A percentile compares a stretch with the other conserved stretches of the same genome.
These are phyloP conservation scores for Boletus semigastroideus DNA, from an alignment of 1,284 basidiomycete genomes.

Conservation along the genomic window DNA sequence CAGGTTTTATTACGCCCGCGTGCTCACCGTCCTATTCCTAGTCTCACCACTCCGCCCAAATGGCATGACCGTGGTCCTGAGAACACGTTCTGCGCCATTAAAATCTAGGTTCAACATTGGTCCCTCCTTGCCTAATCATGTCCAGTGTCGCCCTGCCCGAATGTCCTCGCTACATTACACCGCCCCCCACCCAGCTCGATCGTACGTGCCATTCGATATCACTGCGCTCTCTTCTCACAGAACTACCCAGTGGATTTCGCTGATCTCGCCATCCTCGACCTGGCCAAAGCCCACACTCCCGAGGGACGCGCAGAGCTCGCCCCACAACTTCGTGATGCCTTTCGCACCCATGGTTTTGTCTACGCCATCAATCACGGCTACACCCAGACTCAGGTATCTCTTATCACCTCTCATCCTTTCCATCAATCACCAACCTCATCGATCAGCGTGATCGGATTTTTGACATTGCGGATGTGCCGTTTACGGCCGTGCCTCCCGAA, in stretches of 20 bases:
- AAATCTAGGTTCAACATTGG: not conserved
- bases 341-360: slow-evolving; percentile 59
- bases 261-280: slow-evolving; percentile 62
- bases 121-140: slow-evolving; percentile 10
- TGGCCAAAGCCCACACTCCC: slow-evolving; percentile 49
- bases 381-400: slow-evolving; percentile 42
- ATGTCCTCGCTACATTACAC: slow-evolving; percentile 19
- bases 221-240: not conserved
- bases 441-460: slow-evolving; percentile 42
- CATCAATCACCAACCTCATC: slow-evolving; percentile 58
- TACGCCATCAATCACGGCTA: slow-evolving; percentile 59
- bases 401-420: slow-evolving; percentile 37
- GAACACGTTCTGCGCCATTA: not conserved
- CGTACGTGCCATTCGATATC: slow-evolving; percentile 8
- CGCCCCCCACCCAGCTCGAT: slow-evolving; percentile 18
- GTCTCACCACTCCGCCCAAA: not conserved
- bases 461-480: slow-evolving; percentile 50
- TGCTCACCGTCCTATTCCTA: not conserved
- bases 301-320: slow-evolving; percentile 57
- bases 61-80: not conserved
- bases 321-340: slow-evolving; percentile 52
- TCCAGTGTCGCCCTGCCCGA: slow-evolving; percentile 7
- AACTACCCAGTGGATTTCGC: slow-evolving; percentile 57
- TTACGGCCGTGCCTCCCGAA: slow-evolving; percentile 48
- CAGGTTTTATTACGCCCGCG: not conserved